Conservation (phyloP, 164 flowering plant species). For the Saururus chinensis region DNA sequence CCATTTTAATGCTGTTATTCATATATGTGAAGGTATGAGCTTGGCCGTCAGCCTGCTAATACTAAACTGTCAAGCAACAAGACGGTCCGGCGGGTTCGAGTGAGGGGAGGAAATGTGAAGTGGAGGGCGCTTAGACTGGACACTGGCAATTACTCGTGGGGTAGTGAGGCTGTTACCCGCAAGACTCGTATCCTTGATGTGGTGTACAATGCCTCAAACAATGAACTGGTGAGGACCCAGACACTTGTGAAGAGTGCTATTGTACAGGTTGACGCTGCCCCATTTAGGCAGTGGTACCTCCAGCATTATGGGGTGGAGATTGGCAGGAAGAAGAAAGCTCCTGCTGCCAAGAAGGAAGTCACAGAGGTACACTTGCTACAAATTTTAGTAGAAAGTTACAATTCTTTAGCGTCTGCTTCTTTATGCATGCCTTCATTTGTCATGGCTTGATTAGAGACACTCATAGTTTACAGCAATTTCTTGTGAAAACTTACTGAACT, state of each 20-base stretch:
- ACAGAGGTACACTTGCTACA: slow-evolving; percentile 28
- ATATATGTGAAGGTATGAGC: slow-evolving; percentile 4
- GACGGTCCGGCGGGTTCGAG: slow-evolving; percentile 10
- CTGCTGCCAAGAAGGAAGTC: slow-evolving; percentile 30
- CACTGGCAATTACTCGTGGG: slow-evolving; percentile 9
- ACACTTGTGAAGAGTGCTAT: slow-evolving; percentile 54
- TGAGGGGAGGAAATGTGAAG: slow-evolving; percentile 11
- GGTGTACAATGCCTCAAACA: slow-evolving; percentile 56
- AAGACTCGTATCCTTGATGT: slow-evolving; percentile 56
- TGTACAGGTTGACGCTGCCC: slow-evolving; percentile 49
- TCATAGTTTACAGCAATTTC: too few species aligned
- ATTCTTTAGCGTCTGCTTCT: too few species aligned
- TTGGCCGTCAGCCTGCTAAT: slow-evolving; percentile 9
- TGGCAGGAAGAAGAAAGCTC: slow-evolving; percentile 51
- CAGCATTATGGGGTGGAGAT: slow-evolving; percentile 57
- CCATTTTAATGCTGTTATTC: too few species aligned
- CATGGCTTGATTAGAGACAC: too few species aligned
- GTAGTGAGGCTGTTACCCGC: slow-evolving; percentile 52
- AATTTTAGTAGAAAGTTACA: too few species aligned
- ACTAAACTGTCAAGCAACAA: slow-evolving; percentile 12
- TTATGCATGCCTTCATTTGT: too few species aligned
- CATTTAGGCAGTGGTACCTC: slow-evolving; percentile 58
- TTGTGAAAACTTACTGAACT: too few species aligned
- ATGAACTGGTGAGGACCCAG: slow-evolving; percentile 56
- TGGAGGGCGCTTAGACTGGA: slow-evolving; percentile 9